A percentile compares a stretch with the other conserved stretches of the same genome.
Evolutionary conservation across 2,329 filamentous ascomycete species (phyloP).

Genomic region (Neopestalotiopsis clavispora): DNA sequence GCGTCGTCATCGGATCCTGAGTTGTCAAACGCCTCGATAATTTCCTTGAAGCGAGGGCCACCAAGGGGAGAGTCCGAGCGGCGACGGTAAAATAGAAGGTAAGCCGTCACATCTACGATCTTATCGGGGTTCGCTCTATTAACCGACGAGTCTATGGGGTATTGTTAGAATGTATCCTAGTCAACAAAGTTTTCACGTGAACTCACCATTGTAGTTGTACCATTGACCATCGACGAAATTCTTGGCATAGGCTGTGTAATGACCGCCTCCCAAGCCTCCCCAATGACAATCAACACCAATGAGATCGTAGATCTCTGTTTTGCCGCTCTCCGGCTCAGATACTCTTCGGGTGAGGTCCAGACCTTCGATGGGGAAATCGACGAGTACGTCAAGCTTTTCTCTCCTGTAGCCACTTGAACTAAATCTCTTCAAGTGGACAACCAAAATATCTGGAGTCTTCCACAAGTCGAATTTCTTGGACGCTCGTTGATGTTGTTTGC

Average conservation of each 20-base stretch:
- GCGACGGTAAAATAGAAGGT: slow-evolving; percentile 94
- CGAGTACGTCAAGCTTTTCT: slow-evolving; percentile 88
- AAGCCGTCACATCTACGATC: slow-evolving; percentile 79
- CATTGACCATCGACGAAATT: slow-evolving; percentile 89
- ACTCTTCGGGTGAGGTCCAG: slow-evolving; percentile 83
- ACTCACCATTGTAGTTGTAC: slow-evolving; percentile 96
- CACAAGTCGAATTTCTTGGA: slow-evolving; percentile 97
- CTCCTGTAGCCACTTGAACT: slow-evolving; percentile 81
- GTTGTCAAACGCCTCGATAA: slow-evolving; percentile 68
- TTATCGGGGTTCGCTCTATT: slow-evolving; percentile 63
- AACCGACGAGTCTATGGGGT: slow-evolving; percentile 72
- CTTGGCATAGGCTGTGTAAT: slow-evolving; percentile 94
- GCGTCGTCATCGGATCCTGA: slow-evolving; percentile 51
- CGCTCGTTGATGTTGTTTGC: slow-evolving; percentile 90
- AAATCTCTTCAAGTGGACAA: slow-evolving; percentile 95
- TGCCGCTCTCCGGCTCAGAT: slow-evolving; percentile 78
- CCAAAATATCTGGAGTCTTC: slow-evolving; percentile 93
- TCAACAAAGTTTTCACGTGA: background rate
- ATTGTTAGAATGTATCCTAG: background rate
- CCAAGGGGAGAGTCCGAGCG: slow-evolving; percentile 79
- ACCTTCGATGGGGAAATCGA: slow-evolving; percentile 89
- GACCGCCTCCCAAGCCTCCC: slow-evolving; percentile 89
- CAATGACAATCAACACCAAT: slow-evolving; percentile 97
- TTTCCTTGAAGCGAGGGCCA: slow-evolving; percentile 73
- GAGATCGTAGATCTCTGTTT: slow-evolving; percentile 86